Conservation (phyloP, 2,329 filamentous ascomycete species). For the Cyclaneusma minus region DNA sequence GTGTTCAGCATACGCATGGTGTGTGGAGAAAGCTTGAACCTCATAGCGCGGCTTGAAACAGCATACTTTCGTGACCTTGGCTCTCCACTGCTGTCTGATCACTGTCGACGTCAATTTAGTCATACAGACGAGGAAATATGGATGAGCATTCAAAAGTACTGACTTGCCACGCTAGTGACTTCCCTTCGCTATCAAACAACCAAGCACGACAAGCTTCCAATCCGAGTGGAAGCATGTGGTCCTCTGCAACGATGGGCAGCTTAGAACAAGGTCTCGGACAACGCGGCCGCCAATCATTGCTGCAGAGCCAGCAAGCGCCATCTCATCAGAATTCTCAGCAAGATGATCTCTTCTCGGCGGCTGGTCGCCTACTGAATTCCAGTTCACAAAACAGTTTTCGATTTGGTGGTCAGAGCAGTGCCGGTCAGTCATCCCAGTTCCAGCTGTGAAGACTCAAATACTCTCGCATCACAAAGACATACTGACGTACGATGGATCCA, state of each 20-base stretch:
- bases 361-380: conserved; percentile 16
- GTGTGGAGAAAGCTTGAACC: too few species aligned
- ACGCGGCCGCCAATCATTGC: conserved; percentile 13
- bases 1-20: conserved; percentile 3
- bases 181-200: conserved; percentile 48
- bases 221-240: conserved; percentile 18
- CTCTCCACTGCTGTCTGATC: too few species aligned
- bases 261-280: conserved; percentile 14
- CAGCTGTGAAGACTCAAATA: too few species aligned
- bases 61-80: conserved; percentile 8
- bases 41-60: too few species aligned
- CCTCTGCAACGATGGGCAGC: conserved; percentile 14
- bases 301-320: conserved; percentile 14
- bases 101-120: background rate
- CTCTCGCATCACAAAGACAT: conserved; percentile 21
- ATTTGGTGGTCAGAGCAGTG: conserved; percentile 18
- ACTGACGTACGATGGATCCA: conserved; percentile 43
- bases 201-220: conserved; percentile 21
- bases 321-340: conserved; percentile 18
- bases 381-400: conserved; percentile 17
- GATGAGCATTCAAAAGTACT: background rate
- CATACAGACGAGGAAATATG: background rate
- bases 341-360: conserved; percentile 19
- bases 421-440: conserved; percentile 21
- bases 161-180: conserved; percentile 31